Percentiles rank a stretch among this genome's conserved stretches.
These are phyloP conservation scores for Rhizophagus sp. DNA, from an alignment of 192 early-diverging fungal species.

Conservation along the genomic window DNA sequence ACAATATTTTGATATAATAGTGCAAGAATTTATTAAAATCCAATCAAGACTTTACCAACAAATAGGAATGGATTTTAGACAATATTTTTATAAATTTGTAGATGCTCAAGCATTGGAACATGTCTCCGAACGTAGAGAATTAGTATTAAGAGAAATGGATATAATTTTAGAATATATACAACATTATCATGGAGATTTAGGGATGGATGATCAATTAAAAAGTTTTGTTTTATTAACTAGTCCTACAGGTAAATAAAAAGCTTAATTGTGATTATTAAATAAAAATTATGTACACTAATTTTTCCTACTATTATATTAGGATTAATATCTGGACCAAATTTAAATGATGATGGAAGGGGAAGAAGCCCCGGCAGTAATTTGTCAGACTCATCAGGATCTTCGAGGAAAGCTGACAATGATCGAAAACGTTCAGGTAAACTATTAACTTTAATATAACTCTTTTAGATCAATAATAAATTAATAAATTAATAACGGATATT, in stretches of 20 bases:
- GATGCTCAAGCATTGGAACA: conserved; percentile 34
- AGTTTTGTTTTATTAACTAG: conserved; percentile 3
- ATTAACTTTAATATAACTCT: neutral
- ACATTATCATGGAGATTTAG: conserved; percentile 12
- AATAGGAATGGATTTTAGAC: conserved; percentile 43
- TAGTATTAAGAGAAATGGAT: conserved; percentile 34
- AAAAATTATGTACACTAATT: neutral
- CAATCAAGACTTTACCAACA: conserved; percentile 55
- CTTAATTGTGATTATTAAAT: neutral
- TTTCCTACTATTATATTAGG: neutral
- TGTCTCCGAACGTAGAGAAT: conserved; percentile 30
- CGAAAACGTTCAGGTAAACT: neutral
- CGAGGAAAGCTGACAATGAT: neutral
- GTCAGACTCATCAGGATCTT: conserved; percentile 8
- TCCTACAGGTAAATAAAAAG: neutral
- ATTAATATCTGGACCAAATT: neutral
- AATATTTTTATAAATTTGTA: conserved; percentile 39
- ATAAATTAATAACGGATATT: neutral
- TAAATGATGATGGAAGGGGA: neutral
- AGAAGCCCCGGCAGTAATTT: neutral
- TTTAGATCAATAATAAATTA: neutral
- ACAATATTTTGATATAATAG: conserved; percentile 63
- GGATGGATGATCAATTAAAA: conserved; percentile 33
- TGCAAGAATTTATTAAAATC: conserved; percentile 54
- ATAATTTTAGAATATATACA: conserved; percentile 38